A percentile compares a stretch with the other conserved stretches of the same genome.
phyloP scores from a whole-genome alignment of 805 yeast species.

The Zygotorulaspora chibaensis region DNA sequence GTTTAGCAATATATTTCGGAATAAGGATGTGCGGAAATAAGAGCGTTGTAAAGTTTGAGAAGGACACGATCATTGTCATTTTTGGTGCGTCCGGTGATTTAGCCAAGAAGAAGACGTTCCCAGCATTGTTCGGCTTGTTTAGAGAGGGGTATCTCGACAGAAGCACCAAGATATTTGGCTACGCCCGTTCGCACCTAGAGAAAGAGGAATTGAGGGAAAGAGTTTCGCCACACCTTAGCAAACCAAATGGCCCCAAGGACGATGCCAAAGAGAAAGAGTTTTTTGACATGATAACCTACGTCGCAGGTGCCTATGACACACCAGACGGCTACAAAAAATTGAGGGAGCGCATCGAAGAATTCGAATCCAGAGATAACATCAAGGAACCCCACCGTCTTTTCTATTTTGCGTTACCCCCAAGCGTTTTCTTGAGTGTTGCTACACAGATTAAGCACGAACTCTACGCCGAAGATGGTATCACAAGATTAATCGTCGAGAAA shows the following conservation, averaged over 20 bases:
- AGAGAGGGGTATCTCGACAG: slow-evolving; percentile 73
- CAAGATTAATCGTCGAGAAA: slow-evolving; percentile 88
- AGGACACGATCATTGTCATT: slow-evolving; percentile 69
- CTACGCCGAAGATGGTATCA: slow-evolving; percentile 63
- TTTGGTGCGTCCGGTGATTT: slow-evolving; percentile 95
- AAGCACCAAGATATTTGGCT: slow-evolving; percentile 75
- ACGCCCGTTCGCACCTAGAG: slow-evolving; percentile 77
- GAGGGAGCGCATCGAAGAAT: slow-evolving; percentile 48
- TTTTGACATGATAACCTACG: slow-evolving; percentile 60
- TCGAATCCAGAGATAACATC: slow-evolving; percentile 49
- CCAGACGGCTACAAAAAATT: slow-evolving; percentile 68
- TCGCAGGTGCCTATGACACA: slow-evolving; percentile 74
- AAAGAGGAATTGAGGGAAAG: slow-evolving; percentile 64
- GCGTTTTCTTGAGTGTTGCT: slow-evolving; percentile 80
- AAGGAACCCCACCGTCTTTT: slow-evolving; percentile 70
- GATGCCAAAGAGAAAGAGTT: slow-evolving; percentile 53
- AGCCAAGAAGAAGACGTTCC: slow-evolving; percentile 93
- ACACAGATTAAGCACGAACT: slow-evolving; percentile 61
- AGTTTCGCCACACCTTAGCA: slow-evolving; percentile 58
- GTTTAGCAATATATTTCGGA: neutral
- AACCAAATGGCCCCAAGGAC: slow-evolving; percentile 43
- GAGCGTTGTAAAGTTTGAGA: slow-evolving; percentile 43
- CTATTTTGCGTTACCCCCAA: slow-evolving; percentile 93
- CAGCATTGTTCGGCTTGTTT: slow-evolving; percentile 72
- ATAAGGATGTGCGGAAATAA: neutral